These are phyloP conservation scores for Ascochyta lentis DNA, from an alignment of 2,329 filamentous ascomycete genomes.

Conservation along the genomic window DNA sequence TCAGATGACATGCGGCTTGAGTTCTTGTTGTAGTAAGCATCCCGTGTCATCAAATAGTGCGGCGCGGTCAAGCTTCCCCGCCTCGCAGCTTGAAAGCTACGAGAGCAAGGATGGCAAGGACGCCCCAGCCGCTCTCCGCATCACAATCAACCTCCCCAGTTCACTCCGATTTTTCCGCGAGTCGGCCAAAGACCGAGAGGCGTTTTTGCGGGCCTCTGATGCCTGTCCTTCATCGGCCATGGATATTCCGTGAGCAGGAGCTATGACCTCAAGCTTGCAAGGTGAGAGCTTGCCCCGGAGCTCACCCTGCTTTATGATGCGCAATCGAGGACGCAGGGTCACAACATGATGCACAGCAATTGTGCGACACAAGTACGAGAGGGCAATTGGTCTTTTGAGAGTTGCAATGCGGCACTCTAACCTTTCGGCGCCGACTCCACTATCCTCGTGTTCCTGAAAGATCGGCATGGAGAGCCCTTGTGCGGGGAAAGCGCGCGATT, in stretches of 20 bases:
- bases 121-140: conserved; percentile 33
- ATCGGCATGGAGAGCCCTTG: conserved; percentile 26
- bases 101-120: conserved; percentile 22
- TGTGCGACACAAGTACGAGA: background rate
- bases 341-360: background rate
- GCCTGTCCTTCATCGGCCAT: background rate
- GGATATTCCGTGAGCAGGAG: conserved; percentile 1
- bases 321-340: background rate
- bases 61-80: conserved; percentile 34
- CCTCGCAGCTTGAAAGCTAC: conserved; percentile 22
- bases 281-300: conserved; percentile 6
- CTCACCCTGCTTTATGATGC: conserved; percentile 1
- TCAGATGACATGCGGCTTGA: conserved; percentile 13
- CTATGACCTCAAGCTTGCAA: conserved; percentile 17
- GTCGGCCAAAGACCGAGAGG: conserved; percentile 33
- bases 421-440: conserved; percentile 20
- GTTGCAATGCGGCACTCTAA: conserved; percentile 4
- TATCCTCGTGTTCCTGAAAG: conserved; percentile 36
- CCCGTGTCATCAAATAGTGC: conserved; percentile 16
- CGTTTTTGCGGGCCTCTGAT: conserved; percentile 15
- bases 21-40: conserved; percentile 24
- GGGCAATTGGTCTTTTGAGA: conserved; percentile 1
- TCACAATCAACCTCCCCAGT: conserved; percentile 26
- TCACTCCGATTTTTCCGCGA: conserved; percentile 20
- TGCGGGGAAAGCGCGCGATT: conserved; percentile 37